Evolutionary conservation across 1,284 basidiomycete genomes (phyloP), one percentile per base, ranked within the genome.

Genomic region (Cryptococcus sp.): DNA sequence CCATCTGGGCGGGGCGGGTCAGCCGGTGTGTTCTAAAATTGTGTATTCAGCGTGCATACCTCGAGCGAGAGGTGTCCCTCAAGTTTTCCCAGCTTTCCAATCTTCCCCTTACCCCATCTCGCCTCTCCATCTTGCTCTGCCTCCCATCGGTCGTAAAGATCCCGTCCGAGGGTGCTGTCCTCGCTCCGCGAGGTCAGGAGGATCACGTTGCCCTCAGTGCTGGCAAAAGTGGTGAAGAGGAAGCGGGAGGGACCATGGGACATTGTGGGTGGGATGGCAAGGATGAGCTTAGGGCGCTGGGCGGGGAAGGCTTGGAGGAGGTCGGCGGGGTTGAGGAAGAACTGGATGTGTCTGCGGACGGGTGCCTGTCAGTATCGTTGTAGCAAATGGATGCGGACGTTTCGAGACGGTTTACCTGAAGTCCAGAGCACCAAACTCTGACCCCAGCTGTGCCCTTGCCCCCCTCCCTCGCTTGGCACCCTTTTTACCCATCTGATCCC

Each of bases 201-300:
- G 24, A 97, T 82, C 40, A 93, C 86, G 64, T 96, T 96, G 56
- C 87, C 86, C 0, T 88, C 84, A 11, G 85, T 82, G 7, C 84
- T 81, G 3, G 89, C 91, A 76, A 97, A 91, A 45, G 90, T 84
- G 11, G 86, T 81, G 71, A 98, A 95, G 2, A 98, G 75, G 36
- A 83, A 80, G 21, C 95, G 83, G 0, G 94, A 95, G 8, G 90
- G 88, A 1, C 96, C 95, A 70, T 98, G 89, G 0, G 93, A 95
- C 60, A 98, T 81, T 0, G 90, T 90, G 0, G 89, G 86, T 0
- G 96, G 95, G 20, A 95, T 88, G 0, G 95, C 91, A 5, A 98
- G 82, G 52, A 98, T 91, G 38, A 97, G 83, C 72, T 97, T 98
- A 0, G 95, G 91, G 56, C 89, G 85, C 63, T 86, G 87, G 0